These are phyloP conservation scores for Sisymbrium irio DNA, from an alignment of 345 rosid genomes.

Conservation along the genomic window DNA sequence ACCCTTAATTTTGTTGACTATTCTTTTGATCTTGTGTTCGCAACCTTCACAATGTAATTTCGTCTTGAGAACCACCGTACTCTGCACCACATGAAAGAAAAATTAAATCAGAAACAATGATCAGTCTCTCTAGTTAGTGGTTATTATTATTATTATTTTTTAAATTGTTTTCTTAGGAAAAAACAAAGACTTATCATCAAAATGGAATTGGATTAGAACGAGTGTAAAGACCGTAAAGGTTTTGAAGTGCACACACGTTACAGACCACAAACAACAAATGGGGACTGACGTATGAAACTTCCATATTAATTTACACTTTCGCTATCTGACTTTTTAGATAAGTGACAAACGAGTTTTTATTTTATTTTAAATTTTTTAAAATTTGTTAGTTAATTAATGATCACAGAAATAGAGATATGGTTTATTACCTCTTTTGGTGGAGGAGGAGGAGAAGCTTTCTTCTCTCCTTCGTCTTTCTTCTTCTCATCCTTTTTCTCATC, in stretches of 20 bases:
- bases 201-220: no score
- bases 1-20: conserved; percentile 51
- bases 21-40: conserved; percentile 50
- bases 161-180: no score
- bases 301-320: background rate
- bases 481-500: conserved; percentile 30
- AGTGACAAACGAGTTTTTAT: background rate
- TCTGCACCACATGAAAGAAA: conserved; percentile 39
- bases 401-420: no score
- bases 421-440: conserved; percentile 32
- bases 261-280: conserved; percentile 24
- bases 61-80: conserved; percentile 56
- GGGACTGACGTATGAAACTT: conserved; percentile 25
- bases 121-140: background rate
- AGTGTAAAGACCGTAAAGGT: conserved; percentile 31
- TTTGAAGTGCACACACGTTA: conserved; percentile 30
- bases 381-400: no score
- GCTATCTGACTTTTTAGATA: background rate
- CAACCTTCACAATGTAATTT: conserved; percentile 76
- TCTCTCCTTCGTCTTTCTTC: conserved; percentile 44
- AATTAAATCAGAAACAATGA: conserved; percentile 5
- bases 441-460: conserved; percentile 39
- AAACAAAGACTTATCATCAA: no score
- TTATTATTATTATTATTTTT: no score
- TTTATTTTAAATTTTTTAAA: no score